Conservation (phyloP, 75 land plant genomes). For the Sequoia sempervirens region DNA sequence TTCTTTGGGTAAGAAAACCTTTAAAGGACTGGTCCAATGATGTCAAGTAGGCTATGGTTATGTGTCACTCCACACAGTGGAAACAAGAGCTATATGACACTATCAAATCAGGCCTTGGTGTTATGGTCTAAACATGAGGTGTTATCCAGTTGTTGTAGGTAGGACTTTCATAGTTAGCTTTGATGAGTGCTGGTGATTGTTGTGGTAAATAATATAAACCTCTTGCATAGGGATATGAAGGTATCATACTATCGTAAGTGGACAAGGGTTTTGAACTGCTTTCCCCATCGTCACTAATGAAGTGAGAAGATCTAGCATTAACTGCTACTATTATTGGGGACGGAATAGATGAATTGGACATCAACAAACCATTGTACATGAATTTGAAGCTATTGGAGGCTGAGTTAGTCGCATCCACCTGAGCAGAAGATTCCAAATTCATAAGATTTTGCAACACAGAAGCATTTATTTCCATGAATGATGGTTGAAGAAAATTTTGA, state of each 20-base stretch:
- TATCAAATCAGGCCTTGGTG: constrained; percentile 6
- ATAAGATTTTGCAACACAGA: constrained; percentile 6
- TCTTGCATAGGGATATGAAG: constrained; percentile 9
- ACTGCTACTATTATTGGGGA: neutral
- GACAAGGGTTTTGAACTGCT: neutral
- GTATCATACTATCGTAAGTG: neutral
- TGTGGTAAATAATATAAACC: constrained; percentile 3
- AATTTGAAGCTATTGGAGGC: neutral
- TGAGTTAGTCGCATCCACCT: neutral
- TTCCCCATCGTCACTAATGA: neutral
- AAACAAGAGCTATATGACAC: constrained; percentile 5
- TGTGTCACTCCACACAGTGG: constrained; percentile 7
- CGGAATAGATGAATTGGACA: constrained; percentile 6
- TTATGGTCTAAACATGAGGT: constrained; percentile 3
- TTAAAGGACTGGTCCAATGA: neutral
- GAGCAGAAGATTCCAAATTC: constrained; percentile 7
- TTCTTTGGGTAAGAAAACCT: neutral
- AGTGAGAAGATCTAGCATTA: constrained; percentile 6
- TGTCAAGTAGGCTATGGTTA: neutral
- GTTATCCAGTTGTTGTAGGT: constrained; percentile 4
- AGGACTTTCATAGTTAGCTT: constrained; percentile 5
- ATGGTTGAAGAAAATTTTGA: constrained; percentile 7
- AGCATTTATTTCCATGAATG: constrained; percentile 2
- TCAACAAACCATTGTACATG: neutral
- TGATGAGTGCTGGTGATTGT: neutral